Conservation (phyloP, 495 filamentous ascomycete species). For the Hyaloscypha bicolor region DNA sequence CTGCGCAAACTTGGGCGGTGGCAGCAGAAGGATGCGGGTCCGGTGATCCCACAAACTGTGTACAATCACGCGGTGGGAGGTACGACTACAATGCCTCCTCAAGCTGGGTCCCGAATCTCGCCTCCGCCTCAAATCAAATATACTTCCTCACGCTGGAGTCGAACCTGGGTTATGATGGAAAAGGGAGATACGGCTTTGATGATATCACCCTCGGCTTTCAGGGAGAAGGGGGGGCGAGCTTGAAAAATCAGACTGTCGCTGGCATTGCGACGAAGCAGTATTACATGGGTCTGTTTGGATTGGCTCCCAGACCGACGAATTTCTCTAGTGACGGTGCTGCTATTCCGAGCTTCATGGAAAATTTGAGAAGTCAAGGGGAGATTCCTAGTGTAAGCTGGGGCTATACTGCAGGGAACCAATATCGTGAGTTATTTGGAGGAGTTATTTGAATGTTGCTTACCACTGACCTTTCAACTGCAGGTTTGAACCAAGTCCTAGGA, state of each 20-base stretch:
- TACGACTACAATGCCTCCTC: slow-evolving; percentile 32
- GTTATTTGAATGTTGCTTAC: too few relatives aligned
- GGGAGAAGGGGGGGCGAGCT: slow-evolving; percentile 39
- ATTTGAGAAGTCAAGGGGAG: slow-evolving; percentile 45
- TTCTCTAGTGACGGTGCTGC: slow-evolving; percentile 39
- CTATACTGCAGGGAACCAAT: slow-evolving; percentile 60
- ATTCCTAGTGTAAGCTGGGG: slow-evolving; percentile 57
- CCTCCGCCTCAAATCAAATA: slow-evolving; percentile 22
- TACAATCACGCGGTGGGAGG: slow-evolving; percentile 34
- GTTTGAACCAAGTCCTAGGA: slow-evolving; percentile 45
- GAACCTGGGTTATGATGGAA: slow-evolving; percentile 43
- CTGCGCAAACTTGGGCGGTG: slow-evolving; percentile 36
- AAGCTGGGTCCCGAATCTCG: slow-evolving; percentile 27
- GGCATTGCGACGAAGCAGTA: slow-evolving; percentile 38
- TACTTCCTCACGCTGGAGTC: slow-evolving; percentile 38
- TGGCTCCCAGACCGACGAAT: slow-evolving; percentile 51
- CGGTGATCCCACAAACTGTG: slow-evolving; percentile 34
- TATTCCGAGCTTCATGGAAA: slow-evolving; percentile 51
- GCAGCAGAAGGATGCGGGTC: slow-evolving; percentile 40
- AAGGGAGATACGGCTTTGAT: slow-evolving; percentile 52
- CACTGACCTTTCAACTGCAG: slow-evolving; percentile 12
- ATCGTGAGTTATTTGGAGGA: slow-evolving; percentile 29
- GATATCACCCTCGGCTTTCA: slow-evolving; percentile 49
- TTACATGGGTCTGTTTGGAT: slow-evolving; percentile 51
- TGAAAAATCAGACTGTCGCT: slow-evolving; percentile 51